phyloP scores from a whole-genome alignment of 2,329 filamentous ascomycete genomes.

The Penicillium sp. region DNA sequence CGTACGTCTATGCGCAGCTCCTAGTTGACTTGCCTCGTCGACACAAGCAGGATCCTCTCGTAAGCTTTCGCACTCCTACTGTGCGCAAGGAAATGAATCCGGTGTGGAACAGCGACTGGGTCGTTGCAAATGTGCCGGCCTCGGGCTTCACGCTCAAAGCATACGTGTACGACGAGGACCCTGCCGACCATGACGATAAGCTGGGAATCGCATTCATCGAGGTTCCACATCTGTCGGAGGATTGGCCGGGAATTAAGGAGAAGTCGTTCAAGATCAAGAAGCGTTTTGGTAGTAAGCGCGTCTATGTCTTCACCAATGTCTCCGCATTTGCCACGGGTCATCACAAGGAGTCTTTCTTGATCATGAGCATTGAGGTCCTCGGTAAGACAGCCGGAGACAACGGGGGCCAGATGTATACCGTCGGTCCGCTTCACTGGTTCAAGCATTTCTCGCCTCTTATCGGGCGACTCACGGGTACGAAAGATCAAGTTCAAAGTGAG shows the following conservation, averaged over 20 bases:
- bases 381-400: conserved; percentile 67
- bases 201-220: conserved; percentile 80
- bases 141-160: conserved; percentile 82
- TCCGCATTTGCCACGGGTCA: conserved; percentile 61
- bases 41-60: conserved; percentile 80
- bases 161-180: conserved; percentile 86
- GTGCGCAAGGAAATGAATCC: conserved; percentile 70
- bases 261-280: conserved; percentile 73
- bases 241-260: conserved; percentile 67
- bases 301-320: conserved; percentile 71
- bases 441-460: conserved; percentile 89
- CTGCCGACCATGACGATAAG: conserved; percentile 78
- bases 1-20: conserved; percentile 76
- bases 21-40: conserved; percentile 66
- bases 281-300: conserved; percentile 76
- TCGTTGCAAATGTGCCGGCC: conserved; percentile 79
- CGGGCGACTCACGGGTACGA: conserved; percentile 72
- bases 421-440: conserved; percentile 73
- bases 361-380: conserved; percentile 73
- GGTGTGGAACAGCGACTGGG: conserved; percentile 80
- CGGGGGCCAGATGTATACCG: conserved; percentile 70
- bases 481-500: conserved; percentile 60
- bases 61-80: conserved; percentile 73
- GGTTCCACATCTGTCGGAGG: conserved; percentile 58
- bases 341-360: conserved; percentile 65